Base-by-base conservation (phyloP, 2,329 filamentous ascomycete genomes). In the Nectriaceae sp. region DNA sequence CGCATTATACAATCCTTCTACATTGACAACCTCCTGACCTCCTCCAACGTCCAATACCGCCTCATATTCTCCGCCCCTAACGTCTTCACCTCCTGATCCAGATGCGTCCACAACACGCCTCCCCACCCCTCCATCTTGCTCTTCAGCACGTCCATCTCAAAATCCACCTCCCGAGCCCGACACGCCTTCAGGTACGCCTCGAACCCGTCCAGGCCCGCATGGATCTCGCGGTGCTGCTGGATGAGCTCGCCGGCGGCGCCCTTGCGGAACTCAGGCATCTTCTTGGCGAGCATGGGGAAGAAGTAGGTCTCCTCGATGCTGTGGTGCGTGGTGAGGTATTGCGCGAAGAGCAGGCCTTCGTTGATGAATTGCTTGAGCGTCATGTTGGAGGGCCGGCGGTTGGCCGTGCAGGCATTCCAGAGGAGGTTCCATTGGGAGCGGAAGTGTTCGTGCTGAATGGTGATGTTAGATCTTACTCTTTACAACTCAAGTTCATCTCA, bases 11-110 rank as follows among this genome's bases (percentile, higher is more conserved):
- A n/a, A n/a, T n/a, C n/a, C n/a, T n/a, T n/a, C 70, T 66, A 91
- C 74, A 91, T 89, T 1, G 82, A 84, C 72, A 94, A 77, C 43
- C 72, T 70, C 66, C 70, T 74, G 68, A 96, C 85, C 76, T 96
- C 91, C 40, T 89, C 83, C 51, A 84, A 58, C 0, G 77, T 87
- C 89, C 89, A 96, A 68, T 88, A 91, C 68, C 77, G 83, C 58
- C 89, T 78, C 91, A 96, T 96, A 66, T 93, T 95, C 68, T 94
- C 88, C 38, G 90, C 90, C 2, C 86, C 82, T 24, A 96, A 69
- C 56, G 88, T 81, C 67, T 77, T 74, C 6, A 96, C 90, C 76
- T 96, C 91, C 60, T 92, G 85, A 61, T 94, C 89, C 51, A 96
- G 72, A 76, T 96, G 91, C 62, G 73, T 75, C 88, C 90, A 93